Conservation (phyloP, 495 filamentous ascomycete genomes). For the Penicillium tannophilum region DNA sequence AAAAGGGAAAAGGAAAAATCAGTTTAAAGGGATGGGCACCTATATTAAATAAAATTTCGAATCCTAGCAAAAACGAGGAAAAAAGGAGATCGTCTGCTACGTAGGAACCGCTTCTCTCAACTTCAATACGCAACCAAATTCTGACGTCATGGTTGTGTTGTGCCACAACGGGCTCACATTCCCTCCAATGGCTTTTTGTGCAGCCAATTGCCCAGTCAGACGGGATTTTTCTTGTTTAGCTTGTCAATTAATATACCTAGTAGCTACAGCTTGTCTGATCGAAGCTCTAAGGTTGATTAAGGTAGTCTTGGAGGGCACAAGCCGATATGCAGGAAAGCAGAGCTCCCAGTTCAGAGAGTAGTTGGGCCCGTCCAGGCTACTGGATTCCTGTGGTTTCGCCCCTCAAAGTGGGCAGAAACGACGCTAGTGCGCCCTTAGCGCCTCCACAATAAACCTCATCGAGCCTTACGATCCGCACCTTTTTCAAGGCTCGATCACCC, state of each 20-base stretch:
- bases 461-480: slow-evolving; percentile 20
- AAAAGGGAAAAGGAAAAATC: slow-evolving; percentile 5
- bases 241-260: background rate
- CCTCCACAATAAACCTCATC: slow-evolving; percentile 17
- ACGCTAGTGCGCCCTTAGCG: slow-evolving; percentile 11
- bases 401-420: background rate
- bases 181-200: background rate
- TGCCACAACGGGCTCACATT: slow-evolving; percentile 5
- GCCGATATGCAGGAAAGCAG: too few relatives aligned
- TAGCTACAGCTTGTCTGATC: background rate
- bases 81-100: slow-evolving; percentile 1
- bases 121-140: background rate
- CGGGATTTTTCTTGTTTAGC: background rate
- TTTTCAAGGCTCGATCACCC: slow-evolving; percentile 4
- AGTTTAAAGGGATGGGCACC: slow-evolving; percentile 16
- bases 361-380: background rate
- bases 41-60: slow-evolving; percentile 9
- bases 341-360: background rate
- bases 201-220: background rate
- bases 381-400: background rate
- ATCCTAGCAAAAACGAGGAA: background rate
- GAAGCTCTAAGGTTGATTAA: too few relatives aligned
- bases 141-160: slow-evolving; percentile 7
- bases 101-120: background rate
- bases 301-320: too few relatives aligned